Evolutionary conservation across 345 rosid genomes (phyloP), one percentile per base, ranked within the genome.

Genomic region (Cardamine resedifolia): DNA sequence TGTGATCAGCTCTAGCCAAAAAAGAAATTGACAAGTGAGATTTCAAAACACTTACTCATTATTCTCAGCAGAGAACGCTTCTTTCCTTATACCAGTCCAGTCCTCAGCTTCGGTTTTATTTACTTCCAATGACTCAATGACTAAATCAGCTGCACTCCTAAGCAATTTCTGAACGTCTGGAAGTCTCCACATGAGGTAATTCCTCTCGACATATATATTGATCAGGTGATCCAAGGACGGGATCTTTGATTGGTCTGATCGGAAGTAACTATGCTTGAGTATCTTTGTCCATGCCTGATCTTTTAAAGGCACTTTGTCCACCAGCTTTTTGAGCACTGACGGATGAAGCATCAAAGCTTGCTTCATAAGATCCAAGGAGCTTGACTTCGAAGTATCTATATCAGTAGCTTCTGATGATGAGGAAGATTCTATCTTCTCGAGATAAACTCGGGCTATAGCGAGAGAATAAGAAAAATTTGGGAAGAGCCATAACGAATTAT

Each of bases 311-410:
- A 86, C 95, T 69, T 90, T 92, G 43, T 77, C 85, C 50, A 88
- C 92, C 31, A 92, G 82, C 73, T 85, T 92, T 79, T 78, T 87
- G 64, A 90, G 74, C 33, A 81, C 92, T 15, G 92, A 77, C 45
- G 98, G 98, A 63, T 92, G 87, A 78, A 92, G 96, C 92, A 87
- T 79, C 81, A 92, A 79, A 14, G 98, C 98, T 78, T 92, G 96
- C 68, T 81, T 85, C 90, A 92, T 87, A 55, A 92, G 85, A 76
- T 88, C 93, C 51, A 79, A 59, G 1, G 98, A 80, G 76, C 81
- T 79, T 11, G 90, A 76, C 82, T 82, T 88, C 5, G 80, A 16
- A 31, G 58, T 77, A 79, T 66, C 76, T 7, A 12, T 14, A 21
- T 55, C 28, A 58, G 71, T 43, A 58, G 71, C 74, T 59, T 79